Conservation (phyloP, 768 basidiomycete genomes). For the Podaxis sp. region DNA sequence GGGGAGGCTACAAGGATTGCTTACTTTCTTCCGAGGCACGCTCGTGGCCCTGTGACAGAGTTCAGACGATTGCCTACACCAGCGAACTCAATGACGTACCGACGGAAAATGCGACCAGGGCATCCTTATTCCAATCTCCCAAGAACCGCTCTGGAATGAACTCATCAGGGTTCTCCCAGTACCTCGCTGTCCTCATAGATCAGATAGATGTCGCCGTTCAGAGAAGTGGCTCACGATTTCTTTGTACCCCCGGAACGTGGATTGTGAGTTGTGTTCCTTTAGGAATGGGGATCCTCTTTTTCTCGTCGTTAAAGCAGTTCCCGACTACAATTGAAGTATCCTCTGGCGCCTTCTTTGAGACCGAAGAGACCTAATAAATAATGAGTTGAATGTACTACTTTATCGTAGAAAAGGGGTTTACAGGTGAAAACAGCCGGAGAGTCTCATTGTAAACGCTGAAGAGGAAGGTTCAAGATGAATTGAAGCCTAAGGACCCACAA, state of each 20-base stretch:
- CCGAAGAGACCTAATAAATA: conserved; percentile 30
- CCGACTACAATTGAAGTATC: conserved; percentile 41
- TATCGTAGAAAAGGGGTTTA: conserved; percentile 22
- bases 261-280: conserved; percentile 39
- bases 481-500: neutral
- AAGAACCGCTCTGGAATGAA: conserved; percentile 33
- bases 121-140: conserved; percentile 20
- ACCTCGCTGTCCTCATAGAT: conserved; percentile 37
- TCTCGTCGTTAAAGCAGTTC: conserved; percentile 36
- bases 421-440: conserved; percentile 46
- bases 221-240: conserved; percentile 3
- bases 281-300: conserved; percentile 39
- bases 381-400: neutral
- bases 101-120: conserved; percentile 18
- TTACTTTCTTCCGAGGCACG: conserved; percentile 46
- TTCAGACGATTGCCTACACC: neutral
- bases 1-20: neutral
- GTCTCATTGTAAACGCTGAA: conserved; percentile 51
- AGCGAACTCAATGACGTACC: conserved; percentile 6
- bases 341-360: conserved; percentile 47
- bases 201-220: neutral
- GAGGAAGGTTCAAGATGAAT: neutral
- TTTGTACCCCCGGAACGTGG: conserved; percentile 8
- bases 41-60: conserved; percentile 34
- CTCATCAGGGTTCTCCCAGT: conserved; percentile 52